phyloP scores from a whole-genome alignment of 371 early-diverging fungal species.

The Paraphysoderma sedebokerense region DNA sequence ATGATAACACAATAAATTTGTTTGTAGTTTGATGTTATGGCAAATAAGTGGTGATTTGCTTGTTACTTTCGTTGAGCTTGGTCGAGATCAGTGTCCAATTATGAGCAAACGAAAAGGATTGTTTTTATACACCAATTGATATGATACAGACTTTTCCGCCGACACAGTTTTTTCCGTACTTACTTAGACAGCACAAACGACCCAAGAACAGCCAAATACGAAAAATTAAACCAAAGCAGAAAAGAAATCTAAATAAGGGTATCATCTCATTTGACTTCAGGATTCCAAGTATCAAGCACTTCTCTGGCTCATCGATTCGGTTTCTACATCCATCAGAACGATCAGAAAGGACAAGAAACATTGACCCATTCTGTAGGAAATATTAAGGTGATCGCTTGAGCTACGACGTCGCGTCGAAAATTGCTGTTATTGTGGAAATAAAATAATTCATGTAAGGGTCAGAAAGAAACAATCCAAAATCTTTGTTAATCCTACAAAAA shows the following conservation, averaged over 20 bases:
- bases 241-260: conserved; percentile 5
- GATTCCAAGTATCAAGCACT: no score
- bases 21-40: neutral
- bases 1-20: neutral
- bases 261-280: no score
- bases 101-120: neutral
- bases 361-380: no score
- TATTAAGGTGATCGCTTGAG: no score
- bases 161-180: conserved; percentile 28
- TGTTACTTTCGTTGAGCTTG: neutral
- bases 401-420: no score
- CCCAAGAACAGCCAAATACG: neutral
- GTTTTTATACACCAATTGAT: neutral
- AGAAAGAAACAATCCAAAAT: no score
- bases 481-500: neutral
- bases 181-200: conserved; percentile 3
- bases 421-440: no score
- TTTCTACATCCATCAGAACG: no score
- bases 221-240: conserved; percentile 2
- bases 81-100: neutral
- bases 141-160: conserved; percentile 10
- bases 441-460: no score
- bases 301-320: no score
- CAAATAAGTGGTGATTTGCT: neutral
- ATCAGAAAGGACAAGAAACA: no score